A percentile compares a stretch with the other conserved stretches of the same genome.
These are phyloP conservation scores for Trichophyton equinum DNA, from an alignment of 2,329 filamentous ascomycete genomes.

Conservation along the genomic window DNA sequence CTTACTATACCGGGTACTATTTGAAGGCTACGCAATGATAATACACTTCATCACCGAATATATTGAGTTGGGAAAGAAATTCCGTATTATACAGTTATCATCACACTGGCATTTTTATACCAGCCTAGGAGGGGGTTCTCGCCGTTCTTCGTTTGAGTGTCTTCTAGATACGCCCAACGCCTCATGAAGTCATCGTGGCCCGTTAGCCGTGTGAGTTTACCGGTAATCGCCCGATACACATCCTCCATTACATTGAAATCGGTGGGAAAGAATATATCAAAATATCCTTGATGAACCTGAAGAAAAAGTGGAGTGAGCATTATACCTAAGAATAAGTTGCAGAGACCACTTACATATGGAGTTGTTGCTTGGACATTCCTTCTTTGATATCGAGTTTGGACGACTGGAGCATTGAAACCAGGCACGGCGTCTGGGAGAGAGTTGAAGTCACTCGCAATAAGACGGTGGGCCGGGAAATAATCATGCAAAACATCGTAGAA, in stretches of 20 bases:
- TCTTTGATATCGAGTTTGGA: conserved; percentile 84
- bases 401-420: conserved; percentile 84
- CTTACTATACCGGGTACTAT: background rate
- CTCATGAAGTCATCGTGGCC: conserved; percentile 84
- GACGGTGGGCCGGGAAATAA: conserved; percentile 79
- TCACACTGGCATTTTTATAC: conserved; percentile 90
- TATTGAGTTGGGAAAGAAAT: background rate
- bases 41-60: background rate
- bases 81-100: conserved; percentile 60
- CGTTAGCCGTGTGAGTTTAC: conserved; percentile 73
- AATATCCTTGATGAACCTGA: conserved; percentile 94
- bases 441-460: conserved; percentile 85
- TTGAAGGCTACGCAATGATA: background rate
- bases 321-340: background rate
- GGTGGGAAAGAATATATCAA: conserved; percentile 96
- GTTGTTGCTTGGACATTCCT: conserved; percentile 81
- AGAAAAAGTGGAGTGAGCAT: background rate
- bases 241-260: conserved; percentile 85
- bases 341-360: conserved; percentile 58
- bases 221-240: conserved; percentile 84
- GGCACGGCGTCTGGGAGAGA: conserved; percentile 67
- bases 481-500: conserved; percentile 86
- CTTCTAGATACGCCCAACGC: conserved; percentile 79
- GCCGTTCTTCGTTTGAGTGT: conserved; percentile 76
- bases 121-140: conserved; percentile 87